Percentiles rank a stretch among this genome's conserved stretches.
Conservation (phyloP, 1,284 basidiomycete species). For the Heliocybe sulcata region DNA sequence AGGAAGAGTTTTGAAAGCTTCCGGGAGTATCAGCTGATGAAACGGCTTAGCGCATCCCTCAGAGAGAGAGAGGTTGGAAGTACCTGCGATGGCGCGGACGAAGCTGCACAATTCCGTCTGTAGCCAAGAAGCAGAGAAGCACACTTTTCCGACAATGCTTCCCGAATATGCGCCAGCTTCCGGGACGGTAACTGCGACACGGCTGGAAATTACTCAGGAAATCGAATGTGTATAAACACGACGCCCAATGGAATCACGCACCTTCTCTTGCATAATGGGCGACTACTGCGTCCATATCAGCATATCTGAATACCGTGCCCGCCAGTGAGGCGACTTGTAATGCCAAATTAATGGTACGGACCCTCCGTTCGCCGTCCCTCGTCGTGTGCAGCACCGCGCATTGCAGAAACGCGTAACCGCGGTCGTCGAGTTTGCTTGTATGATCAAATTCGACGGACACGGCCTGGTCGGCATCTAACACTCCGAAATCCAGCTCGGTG, state of each 20-base stretch:
- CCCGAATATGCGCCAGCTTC: slow-evolving; percentile 72
- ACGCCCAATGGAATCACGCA: slow-evolving; percentile 23
- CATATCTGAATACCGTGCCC: slow-evolving; percentile 88
- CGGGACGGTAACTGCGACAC: slow-evolving; percentile 59
- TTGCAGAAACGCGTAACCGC: slow-evolving; percentile 80
- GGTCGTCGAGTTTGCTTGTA: slow-evolving; percentile 66
- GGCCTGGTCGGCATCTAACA: slow-evolving; percentile 78
- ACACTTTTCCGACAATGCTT: slow-evolving; percentile 81
- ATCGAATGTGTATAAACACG: background rate
- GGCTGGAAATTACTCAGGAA: slow-evolving; percentile 34
- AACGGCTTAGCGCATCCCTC: background rate
- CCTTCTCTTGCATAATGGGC: slow-evolving; percentile 77
- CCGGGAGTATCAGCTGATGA: slow-evolving; percentile 83
- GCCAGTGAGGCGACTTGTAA: slow-evolving; percentile 79
- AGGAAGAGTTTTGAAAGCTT: slow-evolving; percentile 87
- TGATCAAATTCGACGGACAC: slow-evolving; percentile 63
- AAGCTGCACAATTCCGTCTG: slow-evolving; percentile 84
- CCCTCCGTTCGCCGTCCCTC: slow-evolving; percentile 72
- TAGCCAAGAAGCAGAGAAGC: slow-evolving; percentile 85
- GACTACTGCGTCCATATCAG: slow-evolving; percentile 86
- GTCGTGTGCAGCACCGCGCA: slow-evolving; percentile 91
- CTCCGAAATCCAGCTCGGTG: slow-evolving; percentile 78
- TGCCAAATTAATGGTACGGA: slow-evolving; percentile 82
- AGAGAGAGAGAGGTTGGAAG: background rate
- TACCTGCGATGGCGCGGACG: slow-evolving; percentile 79